phyloP scores from a whole-genome alignment of 2,329 filamentous ascomycete genomes.

The Sporothrix variecibatus region DNA sequence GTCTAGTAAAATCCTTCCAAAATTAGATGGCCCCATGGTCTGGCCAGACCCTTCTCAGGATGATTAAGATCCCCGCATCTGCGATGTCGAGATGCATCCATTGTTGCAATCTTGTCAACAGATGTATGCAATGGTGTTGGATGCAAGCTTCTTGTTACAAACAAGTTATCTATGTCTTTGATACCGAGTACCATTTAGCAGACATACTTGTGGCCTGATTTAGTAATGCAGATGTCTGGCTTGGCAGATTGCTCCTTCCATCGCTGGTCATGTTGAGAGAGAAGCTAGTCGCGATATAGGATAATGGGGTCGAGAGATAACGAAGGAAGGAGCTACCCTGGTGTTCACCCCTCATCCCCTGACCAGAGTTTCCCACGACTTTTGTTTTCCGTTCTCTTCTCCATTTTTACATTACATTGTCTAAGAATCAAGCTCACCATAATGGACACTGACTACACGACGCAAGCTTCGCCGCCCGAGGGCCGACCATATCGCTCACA shows the following conservation, averaged over 20 bases:
- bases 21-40: background rate
- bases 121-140: no score
- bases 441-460: background rate
- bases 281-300: background rate
- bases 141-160: no score
- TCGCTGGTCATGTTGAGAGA: background rate
- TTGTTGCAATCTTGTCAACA: background rate
- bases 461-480: constrained; percentile 59
- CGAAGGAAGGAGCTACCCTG: background rate
- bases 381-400: background rate
- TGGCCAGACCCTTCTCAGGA: background rate
- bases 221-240: background rate
- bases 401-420: background rate
- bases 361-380: background rate
- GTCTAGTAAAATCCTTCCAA: background rate
- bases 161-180: background rate
- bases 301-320: background rate
- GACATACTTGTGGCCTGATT: no score
- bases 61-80: background rate
- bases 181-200: no score
- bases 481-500: constrained; percentile 37
- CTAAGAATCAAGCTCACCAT: background rate
- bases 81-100: background rate
- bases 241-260: background rate
- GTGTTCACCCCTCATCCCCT: background rate